Evolutionary conservation across 495 filamentous ascomycete species (phyloP).

Genomic region (Lineolata rhizophorae): DNA sequence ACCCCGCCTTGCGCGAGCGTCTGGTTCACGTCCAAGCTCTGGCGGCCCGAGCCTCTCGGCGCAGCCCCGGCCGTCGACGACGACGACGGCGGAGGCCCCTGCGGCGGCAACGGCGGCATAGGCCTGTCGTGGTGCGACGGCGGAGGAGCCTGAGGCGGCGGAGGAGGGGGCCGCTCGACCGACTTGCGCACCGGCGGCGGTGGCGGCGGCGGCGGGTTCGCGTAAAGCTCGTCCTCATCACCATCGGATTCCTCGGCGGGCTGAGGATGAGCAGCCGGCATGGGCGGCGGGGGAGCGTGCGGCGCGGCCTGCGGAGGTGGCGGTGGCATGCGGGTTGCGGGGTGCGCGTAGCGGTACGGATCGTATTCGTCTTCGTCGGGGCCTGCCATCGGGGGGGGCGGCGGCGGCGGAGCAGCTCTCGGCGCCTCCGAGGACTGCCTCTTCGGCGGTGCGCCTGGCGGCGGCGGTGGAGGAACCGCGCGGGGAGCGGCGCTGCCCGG

Average conservation of each 20-base stretch:
- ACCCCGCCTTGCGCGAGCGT: too few species aligned
- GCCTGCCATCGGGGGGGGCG: conserved; percentile 7
- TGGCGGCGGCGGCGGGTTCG: conserved; percentile 13
- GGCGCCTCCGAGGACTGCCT: conserved; percentile 18
- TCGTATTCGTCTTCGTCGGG: conserved; percentile 18
- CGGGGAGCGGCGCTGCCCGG: conserved; percentile 8
- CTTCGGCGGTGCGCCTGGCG: conserved; percentile 8
- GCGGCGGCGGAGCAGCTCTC: conserved; percentile 15
- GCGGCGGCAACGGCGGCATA: conserved; percentile 5
- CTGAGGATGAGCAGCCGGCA: neutral
- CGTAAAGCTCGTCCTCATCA: conserved; percentile 16
- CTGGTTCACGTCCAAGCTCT: too few species aligned
- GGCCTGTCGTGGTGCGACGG: conserved; percentile 4
- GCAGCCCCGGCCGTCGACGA: too few species aligned
- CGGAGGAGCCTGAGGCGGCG: conserved; percentile 3
- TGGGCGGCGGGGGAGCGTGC: conserved; percentile 4
- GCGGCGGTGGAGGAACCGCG: conserved; percentile 18
- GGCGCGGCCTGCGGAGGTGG: conserved; percentile 6
- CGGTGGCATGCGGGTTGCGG: conserved; percentile 6
- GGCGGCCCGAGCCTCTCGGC: too few species aligned
- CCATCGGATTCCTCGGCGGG: neutral
- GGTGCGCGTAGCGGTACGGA: conserved; percentile 16
- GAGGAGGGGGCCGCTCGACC: conserved; percentile 16
- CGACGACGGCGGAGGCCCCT: conserved; percentile 4
- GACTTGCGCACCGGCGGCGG: too few species aligned